These are phyloP conservation scores for Fusarium pseudonygamai DNA, from an alignment of 2,329 filamentous ascomycete species.

Conservation along the genomic window DNA sequence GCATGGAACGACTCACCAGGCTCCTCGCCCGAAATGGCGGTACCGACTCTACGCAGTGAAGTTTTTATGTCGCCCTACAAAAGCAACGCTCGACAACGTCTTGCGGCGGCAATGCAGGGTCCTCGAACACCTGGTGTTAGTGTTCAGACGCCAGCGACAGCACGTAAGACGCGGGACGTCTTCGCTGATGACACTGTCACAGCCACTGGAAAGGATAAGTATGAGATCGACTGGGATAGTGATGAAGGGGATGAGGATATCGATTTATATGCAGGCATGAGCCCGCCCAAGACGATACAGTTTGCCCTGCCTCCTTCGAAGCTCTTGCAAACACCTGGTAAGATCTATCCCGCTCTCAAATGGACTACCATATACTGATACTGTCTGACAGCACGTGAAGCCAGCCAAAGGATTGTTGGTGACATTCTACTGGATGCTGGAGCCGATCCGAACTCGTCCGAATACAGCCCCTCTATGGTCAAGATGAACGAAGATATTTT, in stretches of 20 bases:
- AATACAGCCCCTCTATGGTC: conserved; percentile 72
- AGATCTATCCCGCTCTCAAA: conserved; percentile 37
- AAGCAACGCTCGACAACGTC: conserved; percentile 55
- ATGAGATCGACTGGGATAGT: conserved; percentile 78
- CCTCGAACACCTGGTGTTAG: conserved; percentile 84
- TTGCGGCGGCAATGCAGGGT: conserved; percentile 54
- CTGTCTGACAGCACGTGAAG: conserved; percentile 70
- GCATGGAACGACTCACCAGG: conserved; percentile 68
- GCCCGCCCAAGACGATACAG: conserved; percentile 92
- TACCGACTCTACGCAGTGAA: conserved; percentile 84
- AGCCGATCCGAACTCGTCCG: conserved; percentile 63
- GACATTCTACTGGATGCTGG: conserved; percentile 82
- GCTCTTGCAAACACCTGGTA: conserved; percentile 82
- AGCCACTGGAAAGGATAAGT: conserved; percentile 48
- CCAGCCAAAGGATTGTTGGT: conserved; percentile 82
- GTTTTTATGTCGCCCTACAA: conserved; percentile 81
- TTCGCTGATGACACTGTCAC: conserved; percentile 48
- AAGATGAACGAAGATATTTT: conserved; percentile 71
- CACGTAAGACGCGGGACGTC: conserved; percentile 60
- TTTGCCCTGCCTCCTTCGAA: conserved; percentile 82
- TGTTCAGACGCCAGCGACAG: conserved; percentile 76
- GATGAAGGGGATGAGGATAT: conserved; percentile 74
- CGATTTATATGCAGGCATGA: conserved; percentile 75
- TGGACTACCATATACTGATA: not conserved
- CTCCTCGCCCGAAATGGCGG: conserved; percentile 80